A percentile compares a stretch with the other conserved stretches of the same genome.
phyloP scores from a whole-genome alignment of 306 rosid species.

The Inga laurina region DNA sequence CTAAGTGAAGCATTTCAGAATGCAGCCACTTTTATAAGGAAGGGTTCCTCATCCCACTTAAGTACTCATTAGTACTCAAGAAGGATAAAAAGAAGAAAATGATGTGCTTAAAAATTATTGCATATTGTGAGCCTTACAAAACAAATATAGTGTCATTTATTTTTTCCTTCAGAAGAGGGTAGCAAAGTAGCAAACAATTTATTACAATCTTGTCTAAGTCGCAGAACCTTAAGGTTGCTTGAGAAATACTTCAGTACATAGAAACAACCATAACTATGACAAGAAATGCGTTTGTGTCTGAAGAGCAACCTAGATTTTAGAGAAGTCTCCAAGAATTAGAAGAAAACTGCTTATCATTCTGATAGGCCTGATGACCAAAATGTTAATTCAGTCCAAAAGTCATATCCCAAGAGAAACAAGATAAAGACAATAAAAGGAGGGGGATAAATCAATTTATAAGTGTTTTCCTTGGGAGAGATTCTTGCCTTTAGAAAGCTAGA shows the following conservation, averaged over 20 bases:
- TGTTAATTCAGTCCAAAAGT: neutral
- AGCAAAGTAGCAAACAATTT: constrained; percentile 19
- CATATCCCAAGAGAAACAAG: neutral
- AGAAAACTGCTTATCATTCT: neutral
- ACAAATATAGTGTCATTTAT: constrained; percentile 1
- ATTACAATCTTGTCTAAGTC: neutral
- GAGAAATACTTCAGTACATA: constrained; percentile 8
- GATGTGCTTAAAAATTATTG: neutral
- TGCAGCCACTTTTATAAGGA: neutral
- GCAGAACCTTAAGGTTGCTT: constrained; percentile 20
- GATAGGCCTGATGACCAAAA: neutral
- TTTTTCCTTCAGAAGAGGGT: constrained; percentile 7
- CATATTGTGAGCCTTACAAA: constrained; percentile 15
- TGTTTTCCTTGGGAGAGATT: neutral
- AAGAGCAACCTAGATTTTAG: constrained; percentile 14
- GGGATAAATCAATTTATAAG: neutral
- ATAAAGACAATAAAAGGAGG: neutral
- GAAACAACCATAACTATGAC: constrained; percentile 16
- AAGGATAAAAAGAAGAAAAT: neutral
- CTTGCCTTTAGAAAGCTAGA: neutral
- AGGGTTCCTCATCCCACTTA: neutral
- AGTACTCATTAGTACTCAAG: neutral
- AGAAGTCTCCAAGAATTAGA: constrained; percentile 5
- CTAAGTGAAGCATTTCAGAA: neutral
- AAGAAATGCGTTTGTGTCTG: constrained; percentile 2